Evolutionary conservation across 1,139 yeast species (phyloP), one percentile per base, ranked within the genome.

Genomic region (Scheffersomyces lignicola): DNA sequence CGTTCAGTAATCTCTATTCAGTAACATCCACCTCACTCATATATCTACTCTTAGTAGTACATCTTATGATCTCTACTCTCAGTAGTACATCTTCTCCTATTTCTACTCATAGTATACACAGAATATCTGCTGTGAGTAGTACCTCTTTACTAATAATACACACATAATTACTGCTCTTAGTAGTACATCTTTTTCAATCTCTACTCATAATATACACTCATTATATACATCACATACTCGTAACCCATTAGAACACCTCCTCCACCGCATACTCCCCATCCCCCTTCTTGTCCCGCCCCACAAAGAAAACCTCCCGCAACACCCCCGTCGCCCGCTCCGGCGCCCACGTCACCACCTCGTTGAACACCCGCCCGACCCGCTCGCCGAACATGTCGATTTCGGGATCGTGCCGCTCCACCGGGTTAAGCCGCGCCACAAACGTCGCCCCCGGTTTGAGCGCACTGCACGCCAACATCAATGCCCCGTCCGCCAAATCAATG

Each of bases 401-500:
- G 1, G 56, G 51, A 40, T 69, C 73, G 1, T 42, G 41, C 4
- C 39, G 32, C 27, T 76, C 63, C 0, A 96, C 94, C 0, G 80
- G 67, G 45, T 76, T 78, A 41, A 86, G 73, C 53, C 94, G 81
- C 47, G 95, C 76, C 5, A 89, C 80, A 48, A 88, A 76, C 6
- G 71, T 60, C 1, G 98, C 98, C 7, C 75, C 75, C 9, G 82
- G 78, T 43, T 71, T 78, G 37, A 92, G 61, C 3, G 83, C 56
- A 41, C 81, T 87, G 34, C 86, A 74, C 3, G 89, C 80, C 37
- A 90, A 73, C 10, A 87, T 68, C 40, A 92, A 62, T 0, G 96
- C 90, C 0, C 97, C 96, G 54, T 92, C 97, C 44, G 97, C 92
- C 37, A 92, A 63, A 56, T 90, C 96, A 18, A 69, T 47, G 3